Base-by-base conservation (phyloP, 208 protist species). In the Ichthyophonus hoferi region DNA sequence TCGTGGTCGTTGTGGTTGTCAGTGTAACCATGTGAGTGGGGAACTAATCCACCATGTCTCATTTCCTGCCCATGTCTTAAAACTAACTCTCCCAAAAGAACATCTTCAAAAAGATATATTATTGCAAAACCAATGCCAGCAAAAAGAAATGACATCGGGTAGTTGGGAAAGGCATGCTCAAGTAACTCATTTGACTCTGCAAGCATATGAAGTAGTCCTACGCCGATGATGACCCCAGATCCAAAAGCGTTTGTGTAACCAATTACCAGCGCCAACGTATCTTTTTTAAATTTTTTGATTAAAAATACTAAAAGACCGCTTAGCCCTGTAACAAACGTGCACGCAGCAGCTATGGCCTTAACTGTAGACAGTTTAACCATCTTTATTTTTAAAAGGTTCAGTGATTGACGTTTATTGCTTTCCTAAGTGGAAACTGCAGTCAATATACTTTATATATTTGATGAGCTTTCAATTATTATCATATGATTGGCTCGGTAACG, bases 71-170 rank as follows among this genome's bases (percentile, higher is more conserved):
- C n/a, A n/a, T n/a, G n/a, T n/a, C n/a, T n/a, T n/a, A n/a, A n/a
- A n/a, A n/a, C n/a, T n/a, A 87, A n/a, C 50, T 87, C 37, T 12
- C 39, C 42, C 1, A 87, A 31, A 24, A 87, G 7, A 1, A 87
- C 84, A 3, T 87, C 38, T 87, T 87, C 84, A 17, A 87, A 42
- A 42, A 87, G 79, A 79, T 41, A 87, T n/a, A 87, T 39, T 34
- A 79, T 87, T 2, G 37, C 31, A 42, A 42, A 87, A n/a, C 84
- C 84, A 33, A 87, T 35, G 17, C 2, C 2, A 87, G 37, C 58
- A 12, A 87, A 42, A 41, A 87, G 38, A 79, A 79, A 87, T 40
- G 58, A 42, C 42, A 17, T 40, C 1, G 84, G 84, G 38, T 87
- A 87, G 34, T 42, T 12, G 37, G 77, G 39, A 41, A 35, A 79